Conservation (phyloP, 2,329 filamentous ascomycete species). For the Fusarium continuum region DNA sequence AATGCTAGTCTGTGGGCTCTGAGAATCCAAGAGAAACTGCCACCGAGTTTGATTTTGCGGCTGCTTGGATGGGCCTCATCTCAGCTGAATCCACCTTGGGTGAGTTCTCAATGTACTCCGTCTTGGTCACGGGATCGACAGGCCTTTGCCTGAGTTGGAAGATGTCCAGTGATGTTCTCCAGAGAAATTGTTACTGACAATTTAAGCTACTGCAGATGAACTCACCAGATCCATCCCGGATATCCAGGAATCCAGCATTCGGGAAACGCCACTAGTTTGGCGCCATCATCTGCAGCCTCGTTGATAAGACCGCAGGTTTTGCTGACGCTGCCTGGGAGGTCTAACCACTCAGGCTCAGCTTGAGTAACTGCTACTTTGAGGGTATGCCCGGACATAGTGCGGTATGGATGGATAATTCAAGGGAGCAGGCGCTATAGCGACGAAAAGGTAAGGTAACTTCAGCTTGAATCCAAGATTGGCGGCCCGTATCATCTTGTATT, state of each 20-base stretch:
- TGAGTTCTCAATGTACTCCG: slow-evolving; percentile 53
- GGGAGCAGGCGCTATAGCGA: too few relatives aligned
- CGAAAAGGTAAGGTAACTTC: too few relatives aligned
- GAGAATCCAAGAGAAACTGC: slow-evolving; percentile 56
- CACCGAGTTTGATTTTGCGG: slow-evolving; percentile 50
- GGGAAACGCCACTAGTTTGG: slow-evolving; percentile 64
- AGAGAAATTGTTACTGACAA: too few relatives aligned
- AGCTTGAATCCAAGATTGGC: too few relatives aligned
- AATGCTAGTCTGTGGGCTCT: slow-evolving; percentile 48
- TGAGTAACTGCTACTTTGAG: slow-evolving; percentile 39
- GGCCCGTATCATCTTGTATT: too few relatives aligned
- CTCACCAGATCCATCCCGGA: slow-evolving; percentile 54
- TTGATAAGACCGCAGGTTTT: slow-evolving; percentile 39
- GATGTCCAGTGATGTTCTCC: too few relatives aligned
- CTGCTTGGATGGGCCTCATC: slow-evolving; percentile 49
- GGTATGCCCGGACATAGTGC: slow-evolving; percentile 11
- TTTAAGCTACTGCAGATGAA: too few relatives aligned
- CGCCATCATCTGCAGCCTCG: slow-evolving; percentile 53
- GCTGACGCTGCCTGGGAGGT: slow-evolving; percentile 36
- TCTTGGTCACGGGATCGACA: slow-evolving; percentile 38
- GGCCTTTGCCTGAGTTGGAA: too few relatives aligned
- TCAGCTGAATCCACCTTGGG: slow-evolving; percentile 52
- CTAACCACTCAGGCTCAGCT: slow-evolving; percentile 42
- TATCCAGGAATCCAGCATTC: slow-evolving; percentile 65
- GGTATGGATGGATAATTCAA: too few relatives aligned